Evolutionary conservation across 352 stramenopile species (phyloP).

Genomic region (Phytophthora aleatoria): DNA sequence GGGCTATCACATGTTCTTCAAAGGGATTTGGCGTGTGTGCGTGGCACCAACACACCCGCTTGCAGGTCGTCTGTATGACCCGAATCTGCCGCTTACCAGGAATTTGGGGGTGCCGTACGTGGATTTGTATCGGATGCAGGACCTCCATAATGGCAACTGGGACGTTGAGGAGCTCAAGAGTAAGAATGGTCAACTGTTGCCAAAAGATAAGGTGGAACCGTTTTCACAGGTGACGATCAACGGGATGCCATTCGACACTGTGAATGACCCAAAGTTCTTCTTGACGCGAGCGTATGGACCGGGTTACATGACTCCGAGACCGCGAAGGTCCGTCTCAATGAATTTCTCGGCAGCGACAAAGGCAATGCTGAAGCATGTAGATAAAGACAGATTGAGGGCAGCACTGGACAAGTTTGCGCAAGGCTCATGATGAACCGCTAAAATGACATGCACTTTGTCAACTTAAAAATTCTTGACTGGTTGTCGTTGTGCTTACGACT

Average conservation of each 20-base stretch:
- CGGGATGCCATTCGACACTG: constrained; percentile 40
- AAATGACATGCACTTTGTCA: too few relatives aligned
- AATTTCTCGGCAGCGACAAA: not conserved
- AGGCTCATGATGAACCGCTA: too few relatives aligned
- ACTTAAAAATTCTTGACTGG: too few relatives aligned
- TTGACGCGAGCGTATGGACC: constrained; percentile 36
- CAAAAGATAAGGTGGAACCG: constrained; percentile 26
- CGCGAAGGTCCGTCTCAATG: not conserved
- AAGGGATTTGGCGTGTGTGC: constrained; percentile 45
- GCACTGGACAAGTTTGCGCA: not conserved
- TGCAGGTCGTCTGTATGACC: constrained; percentile 39
- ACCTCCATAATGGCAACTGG: constrained; percentile 15
- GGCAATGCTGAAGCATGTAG: not conserved
- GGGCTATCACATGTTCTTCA: constrained; percentile 57
- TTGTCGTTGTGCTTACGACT: too few relatives aligned
- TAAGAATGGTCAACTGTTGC: constrained; percentile 9
- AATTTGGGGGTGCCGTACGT: constrained; percentile 38
- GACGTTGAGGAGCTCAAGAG: constrained; percentile 30
- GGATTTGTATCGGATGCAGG: constrained; percentile 41
- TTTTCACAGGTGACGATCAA: constrained; percentile 39
- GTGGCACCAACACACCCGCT: constrained; percentile 48
- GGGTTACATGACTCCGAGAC: constrained; percentile 39
- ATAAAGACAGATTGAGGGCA: not conserved
- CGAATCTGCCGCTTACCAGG: constrained; percentile 7
- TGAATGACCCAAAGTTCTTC: constrained; percentile 40